Evolutionary conservation across 805 yeast species (phyloP), one percentile per base, ranked within the genome.

Genomic region (Candida adriatica): DNA sequence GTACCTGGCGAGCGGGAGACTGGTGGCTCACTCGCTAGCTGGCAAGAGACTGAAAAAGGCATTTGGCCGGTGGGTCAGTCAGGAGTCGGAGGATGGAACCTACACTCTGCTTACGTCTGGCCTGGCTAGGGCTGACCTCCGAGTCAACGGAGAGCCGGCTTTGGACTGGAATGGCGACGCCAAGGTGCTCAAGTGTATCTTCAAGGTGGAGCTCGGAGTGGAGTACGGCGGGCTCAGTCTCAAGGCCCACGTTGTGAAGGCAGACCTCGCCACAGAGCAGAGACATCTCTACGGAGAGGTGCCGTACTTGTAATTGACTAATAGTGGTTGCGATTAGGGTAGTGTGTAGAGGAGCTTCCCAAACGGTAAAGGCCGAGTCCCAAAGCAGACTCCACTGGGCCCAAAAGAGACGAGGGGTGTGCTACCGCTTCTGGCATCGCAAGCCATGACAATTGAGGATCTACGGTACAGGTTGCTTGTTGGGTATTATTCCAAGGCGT

Each of bases 161-260:
- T 11, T 19, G 11, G 10, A 19, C 8, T 19, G 8, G 22, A 11
- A 8, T 8, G 22, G 11, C 7, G 25, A n/a, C 5, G 24, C 25
- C 10, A 13, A 5, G 18, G 25, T 27, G 18, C n/a, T 19, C 10
- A 29, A 26, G 17, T 9, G 31, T 16, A 7, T 29, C 5, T 29
- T 29, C 21, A 29, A 29, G 16, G 31, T 22, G 19, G 26, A 22
- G 16, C 14, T 22, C 14, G 14, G 7, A 8, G 7, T n/a, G 13
- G 25, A 8, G 7, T 7, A 8, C 9, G 8, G 15, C 14, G 13
- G 13, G 8, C 7, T 7, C 7, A n/a, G 7, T 8, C 25, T 23
- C 13, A n/a, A 8, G 8, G 31, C 26, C 4, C 26, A 29, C 8
- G 11, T 29, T n/a, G 26, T 29, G 16, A 29, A 29, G 31, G 31